phyloP scores from a whole-genome alignment of 345 rosid species.

The Ailanthus altissimus region DNA sequence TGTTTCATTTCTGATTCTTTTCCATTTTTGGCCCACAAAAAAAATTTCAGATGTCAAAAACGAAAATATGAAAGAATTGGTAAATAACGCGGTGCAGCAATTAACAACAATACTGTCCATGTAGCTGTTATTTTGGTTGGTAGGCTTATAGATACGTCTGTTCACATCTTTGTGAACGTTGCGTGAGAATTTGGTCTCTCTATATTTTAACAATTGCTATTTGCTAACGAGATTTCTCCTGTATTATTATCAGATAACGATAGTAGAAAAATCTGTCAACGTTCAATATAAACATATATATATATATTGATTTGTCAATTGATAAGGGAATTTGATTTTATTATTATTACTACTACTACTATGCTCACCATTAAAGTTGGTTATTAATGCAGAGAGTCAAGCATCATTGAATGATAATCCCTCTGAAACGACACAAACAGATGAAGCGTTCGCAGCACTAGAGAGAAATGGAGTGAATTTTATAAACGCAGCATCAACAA shows the following conservation, averaged over 20 bases:
- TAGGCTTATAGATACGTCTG: conserved; percentile 7
- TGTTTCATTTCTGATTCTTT: background rate
- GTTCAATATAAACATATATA: too few relatives aligned
- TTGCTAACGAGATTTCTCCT: background rate
- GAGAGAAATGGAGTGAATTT: conserved; percentile 81
- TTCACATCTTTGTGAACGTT: background rate
- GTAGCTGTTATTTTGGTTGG: background rate
- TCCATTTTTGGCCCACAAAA: conserved; percentile 16
- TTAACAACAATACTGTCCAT: background rate
- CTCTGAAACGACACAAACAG: conserved; percentile 49
- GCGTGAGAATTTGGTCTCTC: background rate
- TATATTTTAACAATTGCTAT: background rate
- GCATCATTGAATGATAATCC: conserved; percentile 39
- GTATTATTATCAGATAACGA: background rate
- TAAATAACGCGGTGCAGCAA: background rate
- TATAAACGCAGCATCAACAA: conserved; percentile 53
- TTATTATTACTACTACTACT: too few relatives aligned
- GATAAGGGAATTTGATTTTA: too few relatives aligned
- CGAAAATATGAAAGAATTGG: background rate
- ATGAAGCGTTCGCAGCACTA: conserved; percentile 64
- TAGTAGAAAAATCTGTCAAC: background rate
- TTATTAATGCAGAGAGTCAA: conserved; percentile 44
- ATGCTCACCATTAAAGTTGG: background rate
- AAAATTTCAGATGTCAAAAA: background rate
- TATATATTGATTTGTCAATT: too few relatives aligned